Percentiles rank a stretch among this genome's conserved stretches.
Conservation (phyloP, 1,139 yeast genomes). For the Arxiozyma telluris region DNA sequence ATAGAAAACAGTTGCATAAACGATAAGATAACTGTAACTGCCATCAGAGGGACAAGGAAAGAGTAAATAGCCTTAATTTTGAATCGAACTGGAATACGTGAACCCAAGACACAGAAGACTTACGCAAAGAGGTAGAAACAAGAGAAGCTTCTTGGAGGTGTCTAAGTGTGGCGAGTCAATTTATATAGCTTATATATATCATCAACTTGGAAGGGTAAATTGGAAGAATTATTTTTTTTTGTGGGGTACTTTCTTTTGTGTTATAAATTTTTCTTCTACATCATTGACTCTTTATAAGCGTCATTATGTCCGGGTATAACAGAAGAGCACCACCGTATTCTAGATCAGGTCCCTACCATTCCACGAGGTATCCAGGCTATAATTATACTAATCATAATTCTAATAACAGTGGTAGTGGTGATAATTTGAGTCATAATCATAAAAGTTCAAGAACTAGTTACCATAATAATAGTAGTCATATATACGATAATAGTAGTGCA, state of each 20-base stretch:
- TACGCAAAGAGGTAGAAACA: too few species aligned
- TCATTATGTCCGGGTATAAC: conserved; percentile 7
- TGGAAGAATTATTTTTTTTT: too few species aligned
- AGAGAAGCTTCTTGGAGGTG: background rate
- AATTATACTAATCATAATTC: background rate
- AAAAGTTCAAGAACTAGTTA: background rate
- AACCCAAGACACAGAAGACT: background rate
- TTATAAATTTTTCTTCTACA: background rate
- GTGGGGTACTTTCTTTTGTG: too few species aligned
- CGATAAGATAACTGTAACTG: background rate
- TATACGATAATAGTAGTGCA: background rate
- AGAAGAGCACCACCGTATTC: conserved; percentile 4
- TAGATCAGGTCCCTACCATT: conserved; percentile 2
- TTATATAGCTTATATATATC: too few species aligned
- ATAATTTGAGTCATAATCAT: background rate
- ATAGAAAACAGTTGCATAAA: too few species aligned
- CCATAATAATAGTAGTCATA: background rate
- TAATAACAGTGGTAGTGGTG: background rate
- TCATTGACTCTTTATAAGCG: background rate
- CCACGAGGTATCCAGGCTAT: background rate
- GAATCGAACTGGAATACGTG: background rate
- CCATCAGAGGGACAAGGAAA: background rate
- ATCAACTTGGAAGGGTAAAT: background rate
- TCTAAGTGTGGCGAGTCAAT: background rate
- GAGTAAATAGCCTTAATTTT: background rate